Evolutionary conservation across 495 filamentous ascomycete species (phyloP).

Genomic region (Bryoglossum gracile): DNA sequence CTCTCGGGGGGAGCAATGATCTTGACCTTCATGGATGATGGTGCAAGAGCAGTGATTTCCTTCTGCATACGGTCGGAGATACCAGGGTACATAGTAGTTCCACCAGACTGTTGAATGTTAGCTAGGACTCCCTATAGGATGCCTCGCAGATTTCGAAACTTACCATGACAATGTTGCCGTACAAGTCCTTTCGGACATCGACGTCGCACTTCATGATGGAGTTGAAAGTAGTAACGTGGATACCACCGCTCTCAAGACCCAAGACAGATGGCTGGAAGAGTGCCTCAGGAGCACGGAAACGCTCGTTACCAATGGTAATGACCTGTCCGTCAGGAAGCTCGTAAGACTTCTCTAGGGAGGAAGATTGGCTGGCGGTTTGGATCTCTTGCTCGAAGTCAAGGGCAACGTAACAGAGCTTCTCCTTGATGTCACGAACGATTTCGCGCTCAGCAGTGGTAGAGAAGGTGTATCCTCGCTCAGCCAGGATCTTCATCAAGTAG

Average conservation of each 20-base stretch:
- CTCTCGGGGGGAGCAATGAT: conserved; percentile 97
- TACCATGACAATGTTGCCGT: conserved; percentile 99
- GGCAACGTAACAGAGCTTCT: conserved; percentile 99
- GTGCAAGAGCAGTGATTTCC: conserved; percentile 98
- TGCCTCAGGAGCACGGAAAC: conserved; percentile 98
- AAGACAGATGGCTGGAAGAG: conserved; percentile 98
- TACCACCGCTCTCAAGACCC: conserved; percentile 95
- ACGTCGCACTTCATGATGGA: conserved; percentile 99
- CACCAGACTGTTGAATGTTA: conserved; percentile 64
- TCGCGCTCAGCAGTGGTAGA: conserved; percentile 99
- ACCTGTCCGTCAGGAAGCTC: conserved; percentile 99
- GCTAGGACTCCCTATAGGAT: conserved; percentile 14
- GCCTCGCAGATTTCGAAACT: conserved; percentile 29
- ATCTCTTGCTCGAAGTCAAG: conserved; percentile 99
- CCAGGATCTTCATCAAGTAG: conserved; percentile 99
- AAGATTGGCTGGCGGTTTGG: conserved; percentile 95
- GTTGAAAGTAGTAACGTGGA: conserved; percentile 99
- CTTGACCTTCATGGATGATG: conserved; percentile 98
- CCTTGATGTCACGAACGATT: conserved; percentile 99
- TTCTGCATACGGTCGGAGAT: conserved; percentile 99
- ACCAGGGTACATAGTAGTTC: conserved; percentile 99
- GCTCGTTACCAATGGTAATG: conserved; percentile 99
- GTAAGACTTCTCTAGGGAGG: conserved; percentile 98
- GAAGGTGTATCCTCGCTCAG: conserved; percentile 98
- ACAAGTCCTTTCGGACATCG: conserved; percentile 98